phyloP scores from a whole-genome alignment of 495 filamentous ascomycete genomes.

The Aspergillus campestris region DNA sequence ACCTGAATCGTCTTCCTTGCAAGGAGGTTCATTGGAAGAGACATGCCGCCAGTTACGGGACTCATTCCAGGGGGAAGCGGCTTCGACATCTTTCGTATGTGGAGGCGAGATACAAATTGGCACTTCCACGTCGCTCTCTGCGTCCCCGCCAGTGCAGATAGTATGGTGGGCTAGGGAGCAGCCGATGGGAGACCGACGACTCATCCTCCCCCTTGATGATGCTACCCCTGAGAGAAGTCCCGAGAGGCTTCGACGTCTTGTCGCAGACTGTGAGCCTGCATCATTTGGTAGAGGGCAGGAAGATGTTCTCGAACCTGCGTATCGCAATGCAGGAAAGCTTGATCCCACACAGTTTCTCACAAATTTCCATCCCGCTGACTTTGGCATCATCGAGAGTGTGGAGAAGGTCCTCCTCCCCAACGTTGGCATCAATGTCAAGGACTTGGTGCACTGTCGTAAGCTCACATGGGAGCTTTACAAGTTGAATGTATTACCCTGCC shows the following conservation, averaged over 20 bases:
- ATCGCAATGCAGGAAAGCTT: conserved; percentile 45
- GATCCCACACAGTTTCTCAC: conserved; percentile 34
- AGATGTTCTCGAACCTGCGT: conserved; percentile 39
- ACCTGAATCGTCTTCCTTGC: no score
- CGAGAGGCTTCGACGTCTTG: conserved; percentile 4
- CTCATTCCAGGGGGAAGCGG: no score
- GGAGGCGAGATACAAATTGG: no score
- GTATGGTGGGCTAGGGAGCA: no score
- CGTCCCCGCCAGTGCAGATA: no score
- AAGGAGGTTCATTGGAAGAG: no score
- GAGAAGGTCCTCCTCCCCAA: conserved; percentile 40
- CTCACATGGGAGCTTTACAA: conserved; percentile 47
- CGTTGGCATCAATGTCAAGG: conserved; percentile 6
- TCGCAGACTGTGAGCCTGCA: conserved; percentile 33
- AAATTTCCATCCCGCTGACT: conserved; percentile 43
- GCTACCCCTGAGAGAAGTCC: no score
- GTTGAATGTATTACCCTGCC: conserved; percentile 35
- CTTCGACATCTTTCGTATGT: no score
- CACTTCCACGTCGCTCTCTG: no score
- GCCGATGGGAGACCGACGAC: no score
- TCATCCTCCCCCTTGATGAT: no score
- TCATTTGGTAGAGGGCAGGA: conserved; percentile 38
- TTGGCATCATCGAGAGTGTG: conserved; percentile 43
- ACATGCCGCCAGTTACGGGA: no score
- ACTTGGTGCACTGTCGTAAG: conserved; percentile 4